Evolutionary conservation across 495 filamentous ascomycete species (phyloP), one percentile per base, ranked within the genome.

Genomic region (Daldinia decipiens): DNA sequence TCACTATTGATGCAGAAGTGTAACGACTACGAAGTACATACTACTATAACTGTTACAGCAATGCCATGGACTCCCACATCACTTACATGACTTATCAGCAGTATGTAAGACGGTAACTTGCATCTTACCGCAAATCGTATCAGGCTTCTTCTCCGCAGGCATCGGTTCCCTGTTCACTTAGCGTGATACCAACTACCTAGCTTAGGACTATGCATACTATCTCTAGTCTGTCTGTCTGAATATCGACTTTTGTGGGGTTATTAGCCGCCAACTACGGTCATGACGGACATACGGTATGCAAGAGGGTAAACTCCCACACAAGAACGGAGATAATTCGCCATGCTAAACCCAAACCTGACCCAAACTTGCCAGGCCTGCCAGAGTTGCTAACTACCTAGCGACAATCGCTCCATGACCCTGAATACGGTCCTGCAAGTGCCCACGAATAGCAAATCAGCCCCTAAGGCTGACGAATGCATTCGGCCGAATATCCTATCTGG

Each of bases 171-270:
- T 69, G 65, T 32, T 59, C 51, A 36, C 60, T 68, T 65, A 45
- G 54, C 31, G 21, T 61, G 47, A 60, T 53, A 68, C 50, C 31
- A 54, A 62, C 57, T 67, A 55, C 57, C 19, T 39, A 57, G 43
- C 40, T 34, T 53, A 27, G 34, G 55, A 67, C 47, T 47, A 65
- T 45, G 39, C n/a, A 43, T 9, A 24, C 17, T 45, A 45, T 45
- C 17, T 17, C 19, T 17, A 17, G 40, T 9, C 40, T 9, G 15
- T 26, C 26, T 26, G 26, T 68, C 50, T 68, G 55, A 43, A 65
- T 65, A 59, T 72, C 47, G 47, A 72, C 45, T 64, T 62, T 50
- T 68, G 61, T 72, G 70, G 70, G 65, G 70, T 68, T 64, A 59
- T 58, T 72, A 72, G 47, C 65, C 59, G 70, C 70, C 70, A 72